phyloP scores from a whole-genome alignment of 2,329 filamentous ascomycete genomes.

The Scedosporium minutisporum region DNA sequence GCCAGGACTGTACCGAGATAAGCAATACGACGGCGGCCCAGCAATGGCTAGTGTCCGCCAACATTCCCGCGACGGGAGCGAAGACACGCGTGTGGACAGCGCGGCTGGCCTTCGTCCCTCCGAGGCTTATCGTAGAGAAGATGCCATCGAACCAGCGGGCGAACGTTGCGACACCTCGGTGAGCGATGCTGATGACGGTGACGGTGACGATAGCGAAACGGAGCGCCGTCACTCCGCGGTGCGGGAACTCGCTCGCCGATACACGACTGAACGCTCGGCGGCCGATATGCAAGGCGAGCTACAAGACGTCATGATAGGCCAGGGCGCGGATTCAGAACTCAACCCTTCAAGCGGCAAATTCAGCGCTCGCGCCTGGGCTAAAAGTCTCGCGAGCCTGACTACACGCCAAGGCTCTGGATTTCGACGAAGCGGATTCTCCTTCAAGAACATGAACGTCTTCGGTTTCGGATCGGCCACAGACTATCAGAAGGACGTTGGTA shows the following conservation, averaged over 20 bases:
- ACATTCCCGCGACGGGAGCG: too few relatives aligned
- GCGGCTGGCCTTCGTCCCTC: too few relatives aligned
- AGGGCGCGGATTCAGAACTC: conserved; percentile 27
- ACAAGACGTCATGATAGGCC: not conserved
- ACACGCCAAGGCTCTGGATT: conserved; percentile 17
- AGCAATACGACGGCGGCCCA: too few relatives aligned
- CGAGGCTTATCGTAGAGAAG: too few relatives aligned
- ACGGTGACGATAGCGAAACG: conserved; percentile 24
- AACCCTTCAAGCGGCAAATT: conserved; percentile 41
- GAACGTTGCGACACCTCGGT: too few relatives aligned
- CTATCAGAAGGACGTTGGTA: conserved; percentile 33
- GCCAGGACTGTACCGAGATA: too few relatives aligned
- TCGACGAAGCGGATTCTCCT: conserved; percentile 25
- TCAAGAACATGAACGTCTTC: conserved; percentile 35
- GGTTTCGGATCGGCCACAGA: conserved; percentile 38
- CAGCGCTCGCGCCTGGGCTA: conserved; percentile 31
- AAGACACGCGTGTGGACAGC: too few relatives aligned
- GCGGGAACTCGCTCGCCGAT: conserved; percentile 43
- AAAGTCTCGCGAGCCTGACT: conserved; percentile 15
- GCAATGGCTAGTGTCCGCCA: too few relatives aligned
- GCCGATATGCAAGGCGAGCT: conserved; percentile 15
- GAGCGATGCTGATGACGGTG: too few relatives aligned
- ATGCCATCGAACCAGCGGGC: too few relatives aligned
- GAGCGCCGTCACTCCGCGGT: conserved; percentile 41
- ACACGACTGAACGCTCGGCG: conserved; percentile 34